Evolutionary conservation across 305 asterid species (phyloP), one percentile per base, ranked within the genome.

Genomic region (Solanum hybrid): DNA sequence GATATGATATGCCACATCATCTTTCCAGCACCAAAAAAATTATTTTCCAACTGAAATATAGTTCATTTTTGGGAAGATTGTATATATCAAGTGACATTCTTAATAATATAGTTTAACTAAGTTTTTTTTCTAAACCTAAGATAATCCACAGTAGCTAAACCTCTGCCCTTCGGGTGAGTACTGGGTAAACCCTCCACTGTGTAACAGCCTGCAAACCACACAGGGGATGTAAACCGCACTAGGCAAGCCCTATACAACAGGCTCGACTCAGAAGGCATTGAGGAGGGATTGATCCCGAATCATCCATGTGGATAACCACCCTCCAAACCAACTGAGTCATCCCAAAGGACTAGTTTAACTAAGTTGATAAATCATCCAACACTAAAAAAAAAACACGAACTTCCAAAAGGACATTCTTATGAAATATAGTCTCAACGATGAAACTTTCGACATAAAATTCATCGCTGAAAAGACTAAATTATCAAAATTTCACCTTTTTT

Each of bases 241-340:
- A 10, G 5, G 5, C 13, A 38, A 38, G 5, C 14, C 14, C 3
- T 46, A 6, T 7, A 0, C 6, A 5, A 46, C 0, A 51, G 0
- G 3, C 22, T 16, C 22, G 7, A 16, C 22, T 51, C 7, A 51
- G 8, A 51, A 51, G 64, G 1, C 3, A 51, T 51, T 51, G 8
- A 46, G 3, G 64, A 0, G 22, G 22, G 8, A 1, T 51, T 1
- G 8, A 51, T 51, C 22, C 7, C 3, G 1, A 0, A 0, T 51
- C 0, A 51, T 46, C 20, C 3, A 0, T 46, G 22, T 46, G 64
- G 22, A 46, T 46, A 5, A 14, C 3, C 22, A 0, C 64, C 64
- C 1, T 46, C 22, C 64, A 14, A 46, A 12, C 7, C 1, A 42
- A 46, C 7, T 46, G 22, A 51, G 22, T 16, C 64, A 51, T 51